These are phyloP conservation scores for Phaeosphaeria sp. DNA, from an alignment of 2,329 filamentous ascomycete genomes.

Conservation along the genomic window DNA sequence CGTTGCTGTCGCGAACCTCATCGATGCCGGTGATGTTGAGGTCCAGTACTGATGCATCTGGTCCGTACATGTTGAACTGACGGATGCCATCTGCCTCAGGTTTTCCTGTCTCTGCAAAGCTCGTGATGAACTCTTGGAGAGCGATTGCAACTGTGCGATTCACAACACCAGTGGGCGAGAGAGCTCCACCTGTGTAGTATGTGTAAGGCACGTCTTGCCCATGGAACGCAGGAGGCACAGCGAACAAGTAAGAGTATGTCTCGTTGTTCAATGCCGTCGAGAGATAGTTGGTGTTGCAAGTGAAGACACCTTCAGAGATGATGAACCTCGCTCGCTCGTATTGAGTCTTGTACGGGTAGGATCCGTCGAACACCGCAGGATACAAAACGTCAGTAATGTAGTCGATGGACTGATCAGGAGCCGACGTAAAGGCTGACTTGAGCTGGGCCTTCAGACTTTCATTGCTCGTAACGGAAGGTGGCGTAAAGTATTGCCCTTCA, in stretches of 20 bases:
- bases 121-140: conserved; percentile 56
- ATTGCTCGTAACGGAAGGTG: conserved; percentile 45
- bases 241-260: conserved; percentile 62
- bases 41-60: conserved; percentile 52
- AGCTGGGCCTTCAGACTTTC: conserved; percentile 37
- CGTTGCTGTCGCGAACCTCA: conserved; percentile 53
- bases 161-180: conserved; percentile 17
- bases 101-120: conserved; percentile 50
- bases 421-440: conserved; percentile 31
- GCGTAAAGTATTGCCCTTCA: conserved; percentile 56
- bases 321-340: conserved; percentile 53
- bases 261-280: conserved; percentile 54
- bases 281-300: conserved; percentile 62
- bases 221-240: conserved; percentile 61
- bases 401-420: conserved; percentile 42
- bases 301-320: conserved; percentile 54
- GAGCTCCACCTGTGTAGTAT: conserved; percentile 55
- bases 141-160: conserved; percentile 51
- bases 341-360: conserved; percentile 55
- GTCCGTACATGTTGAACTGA: conserved; percentile 57
- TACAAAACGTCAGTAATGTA: conserved; percentile 57
- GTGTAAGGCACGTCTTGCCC: conserved; percentile 61
- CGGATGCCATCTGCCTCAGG: conserved; percentile 50
- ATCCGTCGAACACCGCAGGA: conserved; percentile 57
- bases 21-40: conserved; percentile 53